Conservation (phyloP, 192 early-diverging fungal genomes). For the Backusella sp. region DNA sequence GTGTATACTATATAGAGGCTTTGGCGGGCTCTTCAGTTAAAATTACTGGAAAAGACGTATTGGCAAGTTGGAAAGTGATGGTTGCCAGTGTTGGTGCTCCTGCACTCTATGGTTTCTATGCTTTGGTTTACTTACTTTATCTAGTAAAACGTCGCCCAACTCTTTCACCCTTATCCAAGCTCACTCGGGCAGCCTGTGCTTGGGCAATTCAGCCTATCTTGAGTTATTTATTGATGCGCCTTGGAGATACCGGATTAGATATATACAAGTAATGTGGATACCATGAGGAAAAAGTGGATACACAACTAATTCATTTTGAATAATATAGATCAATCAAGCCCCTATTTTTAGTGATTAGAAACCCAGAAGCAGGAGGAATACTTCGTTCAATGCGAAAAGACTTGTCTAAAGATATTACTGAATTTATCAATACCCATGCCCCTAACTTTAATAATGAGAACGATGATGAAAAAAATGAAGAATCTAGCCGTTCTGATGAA, state of each 20-base stretch:
- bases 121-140: constrained; percentile 56
- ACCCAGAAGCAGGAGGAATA: constrained; percentile 43
- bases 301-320: background rate
- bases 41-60: constrained; percentile 88
- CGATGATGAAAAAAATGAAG: background rate
- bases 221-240: constrained; percentile 66
- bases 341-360: constrained; percentile 71
- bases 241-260: constrained; percentile 73
- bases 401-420: constrained; percentile 72
- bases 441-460: constrained; percentile 43
- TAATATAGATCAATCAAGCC: constrained; percentile 73
- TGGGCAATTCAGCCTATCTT: constrained; percentile 59
- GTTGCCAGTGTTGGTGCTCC: constrained; percentile 74
- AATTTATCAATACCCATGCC: constrained; percentile 75
- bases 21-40: constrained; percentile 90
- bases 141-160: constrained; percentile 20
- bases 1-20: constrained; percentile 53
- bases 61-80: constrained; percentile 94
- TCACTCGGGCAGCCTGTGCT: constrained; percentile 13
- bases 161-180: constrained; percentile 32
- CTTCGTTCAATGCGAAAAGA: constrained; percentile 61
- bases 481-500: background rate
- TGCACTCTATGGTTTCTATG: constrained; percentile 67
- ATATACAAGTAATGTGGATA: constrained; percentile 56
- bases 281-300: background rate